Evolutionary conservation across 345 rosid genomes (phyloP).

Genomic region (Rhodomyrtus tomentosa): DNA sequence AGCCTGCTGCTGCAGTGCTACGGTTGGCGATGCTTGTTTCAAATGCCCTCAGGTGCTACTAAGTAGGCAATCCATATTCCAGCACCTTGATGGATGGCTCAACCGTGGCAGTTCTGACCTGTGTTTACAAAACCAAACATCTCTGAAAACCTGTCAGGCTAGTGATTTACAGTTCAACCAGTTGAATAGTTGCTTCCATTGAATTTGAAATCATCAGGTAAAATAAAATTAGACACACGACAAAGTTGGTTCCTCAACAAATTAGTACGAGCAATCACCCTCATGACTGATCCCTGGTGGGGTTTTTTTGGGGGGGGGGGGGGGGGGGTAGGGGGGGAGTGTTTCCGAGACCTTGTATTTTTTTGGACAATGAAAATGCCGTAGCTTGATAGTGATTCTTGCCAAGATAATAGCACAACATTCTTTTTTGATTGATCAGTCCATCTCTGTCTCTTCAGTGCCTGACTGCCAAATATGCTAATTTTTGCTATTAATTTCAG

Average conservation of each 20-base stretch:
- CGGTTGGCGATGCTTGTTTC: not conserved
- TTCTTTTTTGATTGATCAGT: not conserved
- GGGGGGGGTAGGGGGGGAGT: not conserved
- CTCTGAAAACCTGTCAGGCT: not conserved
- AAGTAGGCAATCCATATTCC: not conserved
- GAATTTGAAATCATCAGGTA: not conserved
- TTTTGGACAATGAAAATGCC: not conserved
- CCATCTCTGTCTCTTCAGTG: not conserved
- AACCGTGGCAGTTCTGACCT: not conserved
- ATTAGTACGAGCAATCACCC: not conserved
- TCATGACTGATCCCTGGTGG: not conserved
- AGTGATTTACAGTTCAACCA: not conserved
- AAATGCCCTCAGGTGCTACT: not conserved
- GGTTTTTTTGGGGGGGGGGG: no score
- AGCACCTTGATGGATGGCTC: not conserved
- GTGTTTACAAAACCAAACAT: not conserved
- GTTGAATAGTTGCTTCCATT: not conserved
- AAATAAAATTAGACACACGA: not conserved
- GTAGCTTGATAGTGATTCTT: not conserved
- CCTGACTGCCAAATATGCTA: not conserved
- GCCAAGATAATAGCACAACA: not conserved
- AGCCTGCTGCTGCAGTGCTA: not conserved
- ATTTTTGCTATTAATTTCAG: conserved; percentile 8
- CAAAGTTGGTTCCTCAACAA: not conserved
- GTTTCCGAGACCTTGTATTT: not conserved